Percentiles rank a stretch among this genome's conserved stretches.
Conservation (phyloP, 345 rosid genomes). For the Nephelium lappaceum region DNA sequence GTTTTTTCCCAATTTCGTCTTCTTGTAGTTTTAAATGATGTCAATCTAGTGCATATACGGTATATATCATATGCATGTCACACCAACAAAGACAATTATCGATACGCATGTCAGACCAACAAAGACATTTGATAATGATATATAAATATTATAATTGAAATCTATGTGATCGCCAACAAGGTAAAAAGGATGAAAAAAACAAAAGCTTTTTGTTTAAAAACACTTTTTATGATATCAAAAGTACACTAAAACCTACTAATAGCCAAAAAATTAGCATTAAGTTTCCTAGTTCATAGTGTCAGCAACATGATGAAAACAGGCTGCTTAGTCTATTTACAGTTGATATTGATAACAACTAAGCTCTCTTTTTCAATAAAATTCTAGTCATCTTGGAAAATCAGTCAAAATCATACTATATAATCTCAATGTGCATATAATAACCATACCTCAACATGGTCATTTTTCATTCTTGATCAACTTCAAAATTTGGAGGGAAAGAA, state of each 20-base stretch:
- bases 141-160: neutral
- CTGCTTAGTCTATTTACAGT: neutral
- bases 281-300: neutral
- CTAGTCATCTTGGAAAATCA: conserved; percentile 24
- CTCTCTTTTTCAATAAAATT: neutral
- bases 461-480: neutral
- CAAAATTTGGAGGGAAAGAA: neutral
- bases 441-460: neutral
- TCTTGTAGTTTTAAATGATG: too few species aligned
- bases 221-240: neutral
- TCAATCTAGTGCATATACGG: too few species aligned
- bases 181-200: too few species aligned
- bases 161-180: neutral
- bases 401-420: conserved; percentile 11
- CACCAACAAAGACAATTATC: too few species aligned
- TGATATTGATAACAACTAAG: conserved; percentile 22
- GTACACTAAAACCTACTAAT: neutral
- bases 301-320: neutral
- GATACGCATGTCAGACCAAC: neutral
- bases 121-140: neutral
- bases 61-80: too few species aligned
- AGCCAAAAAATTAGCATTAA: neutral
- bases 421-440: neutral
- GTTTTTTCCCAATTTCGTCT: too few species aligned
- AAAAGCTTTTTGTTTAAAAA: too few species aligned